Conservation (phyloP, 1,139 yeast genomes). For the Candida sp. region DNA sequence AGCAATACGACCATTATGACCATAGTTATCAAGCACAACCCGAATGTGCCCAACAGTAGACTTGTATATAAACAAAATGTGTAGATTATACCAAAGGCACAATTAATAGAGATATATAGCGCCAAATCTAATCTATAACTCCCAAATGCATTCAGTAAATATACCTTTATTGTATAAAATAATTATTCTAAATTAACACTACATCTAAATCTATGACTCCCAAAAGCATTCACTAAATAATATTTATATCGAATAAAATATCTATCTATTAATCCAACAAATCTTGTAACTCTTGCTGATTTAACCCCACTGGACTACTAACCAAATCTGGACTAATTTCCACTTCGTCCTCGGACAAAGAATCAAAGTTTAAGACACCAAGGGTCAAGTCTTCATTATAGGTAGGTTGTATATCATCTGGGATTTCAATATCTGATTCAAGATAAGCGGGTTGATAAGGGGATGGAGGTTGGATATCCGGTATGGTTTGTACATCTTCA, state of each 20-base stretch:
- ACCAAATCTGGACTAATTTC: too few relatives aligned
- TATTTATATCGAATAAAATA: too few relatives aligned
- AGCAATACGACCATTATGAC: slow-evolving; percentile 8
- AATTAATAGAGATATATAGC: not conserved
- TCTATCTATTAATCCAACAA: slow-evolving; percentile 25
- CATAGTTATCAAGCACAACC: slow-evolving; percentile 16
- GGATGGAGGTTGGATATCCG: slow-evolving; percentile 22
- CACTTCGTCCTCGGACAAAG: slow-evolving; percentile 2
- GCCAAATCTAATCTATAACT: too few relatives aligned
- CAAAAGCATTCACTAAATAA: slow-evolving; percentile 1
- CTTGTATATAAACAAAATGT: slow-evolving; percentile 8
- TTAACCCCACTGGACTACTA: slow-evolving; percentile 22
- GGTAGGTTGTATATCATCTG: slow-evolving; percentile 7
- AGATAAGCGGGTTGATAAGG: slow-evolving; percentile 31
- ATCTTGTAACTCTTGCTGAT: slow-evolving; percentile 31
- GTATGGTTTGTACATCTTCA: slow-evolving; percentile 33
- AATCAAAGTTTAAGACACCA: slow-evolving; percentile 12
- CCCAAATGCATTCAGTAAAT: not conserved
- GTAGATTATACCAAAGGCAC: slow-evolving; percentile 1
- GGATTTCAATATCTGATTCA: slow-evolving; percentile 9
- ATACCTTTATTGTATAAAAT: not conserved
- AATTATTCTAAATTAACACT: not conserved
- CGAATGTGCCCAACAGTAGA: slow-evolving; percentile 41
- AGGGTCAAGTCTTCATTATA: slow-evolving; percentile 10
- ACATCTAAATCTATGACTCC: not conserved